Conservation (phyloP, 108 stramenopile genomes). For the Nitzschia sp. region DNA sequence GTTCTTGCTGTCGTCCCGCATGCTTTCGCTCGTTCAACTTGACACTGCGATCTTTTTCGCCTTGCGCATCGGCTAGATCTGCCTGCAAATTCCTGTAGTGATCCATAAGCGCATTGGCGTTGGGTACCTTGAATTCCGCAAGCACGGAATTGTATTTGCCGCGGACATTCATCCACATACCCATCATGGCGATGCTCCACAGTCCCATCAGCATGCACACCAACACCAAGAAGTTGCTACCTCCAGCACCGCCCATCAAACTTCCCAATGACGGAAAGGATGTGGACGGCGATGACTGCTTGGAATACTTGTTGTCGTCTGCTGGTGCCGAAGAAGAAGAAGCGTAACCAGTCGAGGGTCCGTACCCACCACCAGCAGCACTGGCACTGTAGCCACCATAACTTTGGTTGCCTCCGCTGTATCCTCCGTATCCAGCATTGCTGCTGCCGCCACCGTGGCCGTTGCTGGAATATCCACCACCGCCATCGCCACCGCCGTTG, state of each 20-base stretch:
- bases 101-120: constrained; percentile 4
- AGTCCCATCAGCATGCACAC: constrained; percentile 1
- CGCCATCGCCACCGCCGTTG: not conserved
- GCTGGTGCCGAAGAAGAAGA: not conserved
- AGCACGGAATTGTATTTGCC: constrained; percentile 15
- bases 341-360: not conserved
- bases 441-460: not conserved
- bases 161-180: constrained; percentile 9
- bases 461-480: not conserved
- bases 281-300: not conserved
- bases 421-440: not conserved
- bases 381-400: constrained; percentile 7
- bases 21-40: not conserved
- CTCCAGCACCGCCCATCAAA: not conserved
- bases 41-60: not conserved
- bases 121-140: constrained; percentile 5
- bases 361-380: not conserved
- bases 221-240: not conserved
- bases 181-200: not conserved
- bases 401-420: not conserved
- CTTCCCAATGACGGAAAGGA: not conserved
- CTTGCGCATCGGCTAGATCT: constrained; percentile 2
- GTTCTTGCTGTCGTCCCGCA: not conserved
- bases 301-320: constrained; percentile 11
- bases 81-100: constrained; percentile 7